Evolutionary conservation across 352 stramenopile genomes (phyloP).

Genomic region (Globisporangium mamillatum): DNA sequence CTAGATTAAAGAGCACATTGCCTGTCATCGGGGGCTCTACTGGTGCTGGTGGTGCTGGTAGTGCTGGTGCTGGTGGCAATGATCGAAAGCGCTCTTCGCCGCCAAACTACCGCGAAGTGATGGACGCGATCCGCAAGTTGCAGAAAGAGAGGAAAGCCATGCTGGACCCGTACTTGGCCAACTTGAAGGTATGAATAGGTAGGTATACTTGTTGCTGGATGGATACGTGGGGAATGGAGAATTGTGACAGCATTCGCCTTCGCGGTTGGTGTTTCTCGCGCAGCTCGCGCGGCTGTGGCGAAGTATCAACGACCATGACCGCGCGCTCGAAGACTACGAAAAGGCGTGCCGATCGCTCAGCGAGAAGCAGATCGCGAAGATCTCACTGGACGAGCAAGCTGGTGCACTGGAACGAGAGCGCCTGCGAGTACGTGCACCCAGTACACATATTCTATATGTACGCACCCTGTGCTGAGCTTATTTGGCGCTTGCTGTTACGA

Average conservation of each 20-base stretch:
- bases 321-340: slow-evolving; percentile 52
- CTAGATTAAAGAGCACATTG: slow-evolving; percentile 6
- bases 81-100: slow-evolving; percentile 11
- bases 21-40: slow-evolving; percentile 8
- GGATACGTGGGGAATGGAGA: not conserved
- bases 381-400: slow-evolving; percentile 29
- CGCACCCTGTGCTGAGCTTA: not conserved
- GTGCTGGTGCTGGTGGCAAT: not conserved
- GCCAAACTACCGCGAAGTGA: slow-evolving; percentile 37
- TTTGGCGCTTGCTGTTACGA: not conserved
- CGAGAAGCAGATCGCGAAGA: slow-evolving; percentile 27
- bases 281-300: slow-evolving; percentile 61
- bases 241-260: not conserved
- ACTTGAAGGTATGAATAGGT: slow-evolving; percentile 41
- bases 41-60: too few species aligned
- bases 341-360: slow-evolving; percentile 36
- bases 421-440: slow-evolving; percentile 27
- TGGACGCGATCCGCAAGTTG: slow-evolving; percentile 39
- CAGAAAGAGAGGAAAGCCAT: slow-evolving; percentile 37
- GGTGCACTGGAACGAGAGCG: slow-evolving; percentile 39
- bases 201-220: not conserved
- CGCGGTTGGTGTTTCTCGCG: not conserved
- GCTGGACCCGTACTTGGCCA: slow-evolving; percentile 45
- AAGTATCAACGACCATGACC: slow-evolving; percentile 44
- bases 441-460: not conserved